Percentiles rank a stretch among this genome's conserved stretches.
Conservation (phyloP, 441 rosid genomes). For the Corymbia calophylla region DNA sequence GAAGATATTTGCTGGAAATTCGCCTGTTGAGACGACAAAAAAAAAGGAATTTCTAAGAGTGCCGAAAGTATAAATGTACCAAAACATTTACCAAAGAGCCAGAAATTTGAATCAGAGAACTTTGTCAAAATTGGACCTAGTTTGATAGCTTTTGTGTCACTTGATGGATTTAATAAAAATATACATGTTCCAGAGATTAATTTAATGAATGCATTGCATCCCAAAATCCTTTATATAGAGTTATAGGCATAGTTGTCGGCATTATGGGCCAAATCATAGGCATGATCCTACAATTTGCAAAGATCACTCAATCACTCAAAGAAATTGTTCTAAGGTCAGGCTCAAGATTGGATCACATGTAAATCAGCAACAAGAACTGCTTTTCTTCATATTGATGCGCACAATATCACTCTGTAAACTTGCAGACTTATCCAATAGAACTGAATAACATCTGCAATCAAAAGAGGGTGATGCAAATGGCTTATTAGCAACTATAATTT, state of each 20-base stretch:
- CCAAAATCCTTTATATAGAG: background rate
- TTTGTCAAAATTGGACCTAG: background rate
- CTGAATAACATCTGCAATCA: background rate
- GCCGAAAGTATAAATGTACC: background rate
- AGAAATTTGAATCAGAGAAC: background rate
- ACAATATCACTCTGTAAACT: background rate
- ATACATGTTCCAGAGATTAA: background rate
- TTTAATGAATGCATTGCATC: background rate
- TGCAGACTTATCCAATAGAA: background rate
- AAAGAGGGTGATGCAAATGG: background rate
- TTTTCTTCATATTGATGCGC: background rate
- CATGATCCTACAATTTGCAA: background rate
- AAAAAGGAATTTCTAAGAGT: background rate
- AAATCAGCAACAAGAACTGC: background rate
- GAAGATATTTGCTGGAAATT: conserved; percentile 99
- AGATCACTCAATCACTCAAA: background rate
- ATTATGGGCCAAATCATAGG: background rate
- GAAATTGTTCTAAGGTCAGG: background rate
- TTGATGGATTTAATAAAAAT: background rate
- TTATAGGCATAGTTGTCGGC: background rate
- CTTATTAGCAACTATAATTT: background rate
- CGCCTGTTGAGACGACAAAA: conserved; percentile 40
- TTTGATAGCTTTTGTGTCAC: background rate
- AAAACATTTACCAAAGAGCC: background rate
- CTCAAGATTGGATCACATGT: background rate